Evolutionary conservation across 805 yeast genomes (phyloP).

Genomic region (Pichia phayaonensis): DNA sequence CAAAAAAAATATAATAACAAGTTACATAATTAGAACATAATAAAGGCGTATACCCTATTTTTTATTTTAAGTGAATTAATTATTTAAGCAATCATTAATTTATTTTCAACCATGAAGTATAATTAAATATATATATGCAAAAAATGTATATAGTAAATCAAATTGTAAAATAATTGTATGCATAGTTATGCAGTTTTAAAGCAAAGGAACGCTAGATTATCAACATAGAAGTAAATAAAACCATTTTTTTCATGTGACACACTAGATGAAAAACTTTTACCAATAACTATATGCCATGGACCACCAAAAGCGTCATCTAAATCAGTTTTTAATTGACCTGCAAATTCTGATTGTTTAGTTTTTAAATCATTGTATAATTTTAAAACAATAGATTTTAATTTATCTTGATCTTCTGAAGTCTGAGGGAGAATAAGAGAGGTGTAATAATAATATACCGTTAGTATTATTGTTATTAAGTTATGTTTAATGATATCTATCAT

Average conservation of each 20-base stretch:
- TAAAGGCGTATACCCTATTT: not conserved
- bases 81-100: not conserved
- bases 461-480: not conserved
- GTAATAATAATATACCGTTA: not conserved
- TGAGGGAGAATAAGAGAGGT: not conserved
- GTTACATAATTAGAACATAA: not conserved
- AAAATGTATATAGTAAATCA: too few species aligned
- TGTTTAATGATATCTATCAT: not conserved
- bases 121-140: not conserved
- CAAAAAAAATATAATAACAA: not conserved
- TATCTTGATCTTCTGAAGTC: not conserved
- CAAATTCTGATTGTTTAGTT: slow-evolving; percentile 52
- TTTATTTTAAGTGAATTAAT: too few species aligned
- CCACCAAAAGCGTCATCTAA: slow-evolving; percentile 58
- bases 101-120: too few species aligned
- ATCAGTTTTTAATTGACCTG: slow-evolving; percentile 54
- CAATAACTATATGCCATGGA: slow-evolving; percentile 79
- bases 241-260: slow-evolving; percentile 70
- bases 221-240: slow-evolving; percentile 66
- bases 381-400: slow-evolving; percentile 28
- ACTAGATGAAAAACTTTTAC: slow-evolving; percentile 70
- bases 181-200: slow-evolving; percentile 52
- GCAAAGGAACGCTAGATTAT: slow-evolving; percentile 56
- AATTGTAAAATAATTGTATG: not conserved
- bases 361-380: slow-evolving; percentile 36